Percentiles rank a stretch among this genome's conserved stretches.
phyloP scores from a whole-genome alignment of 1,284 basidiomycete species.

The Cutaneotrichosporon spelunceum region DNA sequence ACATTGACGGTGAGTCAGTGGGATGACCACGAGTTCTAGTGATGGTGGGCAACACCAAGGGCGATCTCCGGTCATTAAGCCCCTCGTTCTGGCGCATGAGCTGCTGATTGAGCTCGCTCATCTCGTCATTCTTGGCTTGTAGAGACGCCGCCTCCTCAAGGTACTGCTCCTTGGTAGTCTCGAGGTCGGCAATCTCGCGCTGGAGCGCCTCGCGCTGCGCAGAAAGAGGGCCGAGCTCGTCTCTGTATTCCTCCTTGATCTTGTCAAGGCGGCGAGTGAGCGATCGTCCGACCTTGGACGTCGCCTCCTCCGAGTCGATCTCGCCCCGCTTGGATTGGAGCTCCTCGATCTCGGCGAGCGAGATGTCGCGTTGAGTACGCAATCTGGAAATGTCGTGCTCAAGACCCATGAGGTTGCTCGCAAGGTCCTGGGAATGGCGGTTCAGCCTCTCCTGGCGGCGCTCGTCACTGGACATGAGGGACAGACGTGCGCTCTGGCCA shows the following conservation, averaged over 20 bases:
- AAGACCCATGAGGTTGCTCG: constrained; percentile 69
- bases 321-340: constrained; percentile 55
- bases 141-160: constrained; percentile 86
- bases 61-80: constrained; percentile 44
- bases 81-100: constrained; percentile 71
- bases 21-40: constrained; percentile 31
- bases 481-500: constrained; percentile 81
- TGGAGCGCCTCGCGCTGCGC: constrained; percentile 73
- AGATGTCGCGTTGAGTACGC: constrained; percentile 83
- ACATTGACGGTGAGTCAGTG: constrained; percentile 50
- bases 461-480: constrained; percentile 73
- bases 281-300: constrained; percentile 61
- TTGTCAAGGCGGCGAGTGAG: constrained; percentile 82
- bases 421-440: constrained; percentile 73
- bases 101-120: constrained; percentile 78
- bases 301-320: constrained; percentile 32
- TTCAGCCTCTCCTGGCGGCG: constrained; percentile 72
- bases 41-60: constrained; percentile 29
- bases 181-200: constrained; percentile 82
- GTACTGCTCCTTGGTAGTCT: constrained; percentile 77
- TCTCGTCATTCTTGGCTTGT: constrained; percentile 86
- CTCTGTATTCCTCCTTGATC: constrained; percentile 80
- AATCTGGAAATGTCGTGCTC: constrained; percentile 83
- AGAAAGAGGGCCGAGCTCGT: constrained; percentile 78
- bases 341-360: constrained; percentile 89